Conservation (phyloP, 345 rosid species). For the Eucalyptus rudis region DNA sequence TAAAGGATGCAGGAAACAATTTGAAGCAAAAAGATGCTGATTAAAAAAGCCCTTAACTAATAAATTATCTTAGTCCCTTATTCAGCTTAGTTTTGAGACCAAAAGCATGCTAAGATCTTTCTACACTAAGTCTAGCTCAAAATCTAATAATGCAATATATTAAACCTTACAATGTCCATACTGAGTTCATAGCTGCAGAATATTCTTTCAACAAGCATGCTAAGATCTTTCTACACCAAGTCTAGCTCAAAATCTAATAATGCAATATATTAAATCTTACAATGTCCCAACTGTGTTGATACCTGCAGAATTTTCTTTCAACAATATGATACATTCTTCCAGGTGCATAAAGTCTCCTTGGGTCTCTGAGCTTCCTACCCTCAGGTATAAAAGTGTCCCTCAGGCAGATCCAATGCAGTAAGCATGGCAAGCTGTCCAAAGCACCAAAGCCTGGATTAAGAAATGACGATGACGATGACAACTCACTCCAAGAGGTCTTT, state of each 20-base stretch:
- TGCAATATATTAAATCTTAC: background rate
- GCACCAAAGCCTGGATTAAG: slow-evolving; percentile 36
- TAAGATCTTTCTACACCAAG: background rate
- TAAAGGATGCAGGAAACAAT: background rate
- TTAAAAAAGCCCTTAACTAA: background rate
- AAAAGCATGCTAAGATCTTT: background rate
- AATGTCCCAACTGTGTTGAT: background rate
- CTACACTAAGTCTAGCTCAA: background rate
- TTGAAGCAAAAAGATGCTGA: background rate
- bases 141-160: background rate
- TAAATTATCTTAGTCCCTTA: background rate
- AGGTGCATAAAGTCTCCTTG: slow-evolving; percentile 84
- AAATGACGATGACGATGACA: slow-evolving; percentile 13
- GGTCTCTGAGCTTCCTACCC: slow-evolving; percentile 73
- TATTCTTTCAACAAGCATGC: background rate
- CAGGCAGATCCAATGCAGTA: slow-evolving; percentile 76
- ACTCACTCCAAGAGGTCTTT: slow-evolving; percentile 4
- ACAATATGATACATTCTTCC: slow-evolving; percentile 94
- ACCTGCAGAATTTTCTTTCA: slow-evolving; percentile 94
- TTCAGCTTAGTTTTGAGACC: background rate
- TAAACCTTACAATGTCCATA: background rate
- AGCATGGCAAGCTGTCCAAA: slow-evolving; percentile 94
- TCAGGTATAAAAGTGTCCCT: slow-evolving; percentile 93
- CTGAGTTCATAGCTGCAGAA: background rate
- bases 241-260: background rate